These are phyloP conservation scores for Hypoxylon sp. DNA, from an alignment of 2,329 filamentous ascomycete species.

Conservation along the genomic window DNA sequence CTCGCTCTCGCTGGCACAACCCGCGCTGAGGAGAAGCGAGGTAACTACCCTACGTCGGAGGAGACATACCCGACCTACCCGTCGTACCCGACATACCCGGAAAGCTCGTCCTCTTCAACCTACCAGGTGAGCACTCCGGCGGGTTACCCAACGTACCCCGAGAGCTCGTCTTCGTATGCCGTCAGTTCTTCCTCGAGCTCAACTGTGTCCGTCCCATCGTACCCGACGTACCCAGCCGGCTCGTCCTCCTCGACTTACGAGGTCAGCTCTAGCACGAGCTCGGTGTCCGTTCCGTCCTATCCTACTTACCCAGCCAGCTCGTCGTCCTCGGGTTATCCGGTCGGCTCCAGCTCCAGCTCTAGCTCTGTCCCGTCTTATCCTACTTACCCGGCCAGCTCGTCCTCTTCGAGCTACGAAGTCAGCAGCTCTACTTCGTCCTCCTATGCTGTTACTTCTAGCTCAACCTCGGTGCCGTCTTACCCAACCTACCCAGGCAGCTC, in stretches of 20 bases:
- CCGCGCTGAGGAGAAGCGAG: slow-evolving; percentile 37
- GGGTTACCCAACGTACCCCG: slow-evolving; percentile 15
- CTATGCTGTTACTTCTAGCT: neutral
- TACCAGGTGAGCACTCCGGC: neutral
- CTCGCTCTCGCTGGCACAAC: slow-evolving; percentile 43
- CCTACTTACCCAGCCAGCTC: slow-evolving; percentile 11
- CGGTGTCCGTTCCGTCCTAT: slow-evolving; percentile 11
- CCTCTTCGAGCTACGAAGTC: neutral
- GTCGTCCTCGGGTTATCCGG: neutral
- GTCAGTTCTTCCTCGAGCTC: slow-evolving; percentile 4
- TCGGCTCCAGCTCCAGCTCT: neutral
- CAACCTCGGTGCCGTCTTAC: neutral
- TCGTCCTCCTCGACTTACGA: slow-evolving; percentile 6
- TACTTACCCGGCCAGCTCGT: slow-evolving; percentile 8
- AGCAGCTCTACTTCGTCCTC: neutral
- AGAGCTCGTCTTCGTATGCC: slow-evolving; percentile 8
- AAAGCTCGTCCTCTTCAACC: slow-evolving; percentile 17
- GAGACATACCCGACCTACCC: slow-evolving; percentile 30
- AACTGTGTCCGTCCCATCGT: slow-evolving; percentile 9
- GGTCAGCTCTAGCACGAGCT: slow-evolving; percentile 8
- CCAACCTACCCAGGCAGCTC: slow-evolving; percentile 12
- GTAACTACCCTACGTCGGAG: slow-evolving; percentile 25
- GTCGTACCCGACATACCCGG: slow-evolving; percentile 6
- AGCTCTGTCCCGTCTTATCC: slow-evolving; percentile 6
- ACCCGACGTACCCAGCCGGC: slow-evolving; percentile 15